Evolutionary conservation across 495 filamentous ascomycete genomes (phyloP), one percentile per base, ranked within the genome.

Genomic region (Pseudevernia furfuracea): DNA sequence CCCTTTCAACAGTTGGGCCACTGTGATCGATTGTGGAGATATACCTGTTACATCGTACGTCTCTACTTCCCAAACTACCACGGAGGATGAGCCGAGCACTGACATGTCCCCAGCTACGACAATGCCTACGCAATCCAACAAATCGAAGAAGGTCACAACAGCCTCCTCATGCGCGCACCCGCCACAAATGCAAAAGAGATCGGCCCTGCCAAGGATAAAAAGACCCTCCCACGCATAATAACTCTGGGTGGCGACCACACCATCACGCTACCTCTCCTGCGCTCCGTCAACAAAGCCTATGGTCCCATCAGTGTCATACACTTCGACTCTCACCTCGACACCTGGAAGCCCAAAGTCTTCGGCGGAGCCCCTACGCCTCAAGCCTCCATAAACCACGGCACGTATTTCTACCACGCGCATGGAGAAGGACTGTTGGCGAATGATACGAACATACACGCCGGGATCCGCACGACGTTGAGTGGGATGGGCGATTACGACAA

Each of bases 301-400:
- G 87, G 87, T 0, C 79, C 81, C 14, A 80, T 89, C 32, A 83
- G 81, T 4, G 87, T 90, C 3, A 84, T 91, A 58, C 88, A 91
- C 68, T 89, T 90, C 61, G 88, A 91, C 64, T 83, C 80, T 36
- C 88, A 91, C 71, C 78, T 91, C 37, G 84, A 87, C 65, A 83
- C 84, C 19, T 87, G 84, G 84, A 79, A 78, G 58, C 84, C 84
- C 14, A 88, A 89, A 67, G 90, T 93, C 46, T 88, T 88, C 67
- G 85, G 85, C 46, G 85, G 85, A 23, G 79, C 85, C 4, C 85
- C 85, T n/a, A 81, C 76, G 60, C 63, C 81, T 30, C 78, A 83
- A 72, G 88, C 91, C 28, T 79, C 82, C 38, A 81, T 95, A 62
- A 95, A 95, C 71, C 91, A 96, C 74, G 91, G 91, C 8, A 94